Conservation (phyloP, 169 alveolate genomes). For the Cryptosporidium muris region DNA sequence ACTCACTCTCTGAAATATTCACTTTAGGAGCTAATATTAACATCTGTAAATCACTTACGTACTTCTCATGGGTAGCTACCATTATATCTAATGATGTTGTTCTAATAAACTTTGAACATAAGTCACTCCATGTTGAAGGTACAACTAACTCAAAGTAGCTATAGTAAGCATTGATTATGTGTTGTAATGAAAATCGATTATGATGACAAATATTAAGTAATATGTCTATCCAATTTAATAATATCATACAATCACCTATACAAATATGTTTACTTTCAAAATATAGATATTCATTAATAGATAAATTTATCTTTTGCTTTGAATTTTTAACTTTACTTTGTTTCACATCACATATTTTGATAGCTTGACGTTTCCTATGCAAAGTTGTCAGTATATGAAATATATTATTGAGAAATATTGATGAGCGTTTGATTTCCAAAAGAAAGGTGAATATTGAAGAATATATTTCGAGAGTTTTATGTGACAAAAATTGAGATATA, state of each 20-base stretch:
- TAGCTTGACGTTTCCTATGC: constrained; percentile 1
- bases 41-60: constrained; percentile 14
- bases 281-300: background rate
- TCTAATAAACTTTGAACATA: background rate
- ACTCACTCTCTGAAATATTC: background rate
- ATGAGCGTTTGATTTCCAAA: constrained; percentile 44
- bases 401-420: constrained; percentile 40
- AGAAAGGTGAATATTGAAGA: constrained; percentile 24
- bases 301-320: no score
- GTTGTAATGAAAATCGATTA: constrained; percentile 39
- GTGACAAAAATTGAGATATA: constrained; percentile 16
- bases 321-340: no score
- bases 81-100: constrained; percentile 5
- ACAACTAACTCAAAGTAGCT: constrained; percentile 8
- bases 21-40: constrained; percentile 33
- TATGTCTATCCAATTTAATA: constrained; percentile 45
- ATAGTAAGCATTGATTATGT: constrained; percentile 11
- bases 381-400: constrained; percentile 5
- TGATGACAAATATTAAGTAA: constrained; percentile 10
- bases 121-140: constrained; percentile 17
- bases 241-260: constrained; percentile 7
- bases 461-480: constrained; percentile 23
- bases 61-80: constrained; percentile 19
- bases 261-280: constrained; percentile 12
- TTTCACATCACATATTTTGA: constrained; percentile 13